A percentile compares a stretch with the other conserved stretches of the same genome.
phyloP scores from a whole-genome alignment of 805 yeast species.

The Wickerhamomyces chaumierensis region DNA sequence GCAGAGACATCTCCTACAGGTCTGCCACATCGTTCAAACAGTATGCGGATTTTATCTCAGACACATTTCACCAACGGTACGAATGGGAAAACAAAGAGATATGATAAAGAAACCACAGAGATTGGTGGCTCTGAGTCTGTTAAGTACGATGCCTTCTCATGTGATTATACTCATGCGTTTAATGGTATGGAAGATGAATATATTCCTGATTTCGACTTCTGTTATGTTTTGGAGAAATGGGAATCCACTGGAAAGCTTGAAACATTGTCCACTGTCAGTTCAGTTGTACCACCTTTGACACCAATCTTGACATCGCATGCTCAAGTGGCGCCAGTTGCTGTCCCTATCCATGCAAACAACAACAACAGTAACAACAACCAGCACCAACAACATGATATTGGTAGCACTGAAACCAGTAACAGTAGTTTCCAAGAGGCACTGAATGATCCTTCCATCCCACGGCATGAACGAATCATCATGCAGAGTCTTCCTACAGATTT shows the following conservation, averaged over 20 bases:
- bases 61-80: neutral
- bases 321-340: constrained; percentile 24
- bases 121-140: neutral
- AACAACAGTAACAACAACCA: constrained; percentile 6
- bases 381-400: neutral
- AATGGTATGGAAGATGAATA: constrained; percentile 65
- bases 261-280: constrained; percentile 7
- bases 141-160: neutral
- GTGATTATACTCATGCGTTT: neutral
- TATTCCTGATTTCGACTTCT: constrained; percentile 59
- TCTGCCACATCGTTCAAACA: neutral
- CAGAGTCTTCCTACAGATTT: constrained; percentile 38
- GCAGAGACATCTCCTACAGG: neutral
- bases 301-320: constrained; percentile 22
- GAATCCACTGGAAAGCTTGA: constrained; percentile 15
- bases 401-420: neutral
- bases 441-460: neutral
- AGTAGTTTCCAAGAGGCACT: constrained; percentile 13
- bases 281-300: constrained; percentile 9
- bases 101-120: neutral
- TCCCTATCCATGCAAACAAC: constrained; percentile 20
- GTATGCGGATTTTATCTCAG: neutral
- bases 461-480: constrained; percentile 18
- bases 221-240: constrained; percentile 39
- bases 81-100: neutral